Evolutionary conservation across 805 yeast species (phyloP), one percentile per base, ranked within the genome.

Genomic region (Hemisphaericaspora nanyangensis): DNA sequence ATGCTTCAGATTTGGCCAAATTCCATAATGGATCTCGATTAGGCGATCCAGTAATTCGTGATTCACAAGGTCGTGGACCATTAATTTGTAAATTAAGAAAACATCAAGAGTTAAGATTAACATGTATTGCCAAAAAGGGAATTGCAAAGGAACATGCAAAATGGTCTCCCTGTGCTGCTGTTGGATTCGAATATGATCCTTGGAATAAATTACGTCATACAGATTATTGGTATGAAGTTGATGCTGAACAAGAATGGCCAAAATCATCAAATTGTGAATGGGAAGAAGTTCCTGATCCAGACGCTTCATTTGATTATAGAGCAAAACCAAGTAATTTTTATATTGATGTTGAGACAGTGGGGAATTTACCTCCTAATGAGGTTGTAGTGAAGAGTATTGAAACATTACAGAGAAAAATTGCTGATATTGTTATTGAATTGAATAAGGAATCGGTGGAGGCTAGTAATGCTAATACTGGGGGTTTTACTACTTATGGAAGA

Each of bases 181-280:
- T 91, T 39, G 97, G 95, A 15, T 91, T 91, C 54, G 99, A 91
- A 62, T 91, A 91, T 57, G 99, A 91, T 56, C 99, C 99, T n/a
- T 91, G 96, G 95, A 93, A 93, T 65, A 93, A 91, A 65, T 74
- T 93, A 54, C 83, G 85, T 58, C 99, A 93, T 60, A 93, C 99
- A 0, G 96, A 89, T 52, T 86, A 77, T 57, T 93, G 99, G 99
- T 87, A 84, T 60, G 99, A 93, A 65, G 91, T 81, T 46, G 85
- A 80, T 56, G 84, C 86, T 25, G 87, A 79, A 29, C 77, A 72
- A 33, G 99, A 93, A 69, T 93, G 99, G 99, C 99, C 99, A 27
- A 75, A 75, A 47, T 77, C 87, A 30, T 77, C 77, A 48, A 91
- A 93, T 63, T 80, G 95, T 50, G 95, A 87, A 54, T 93, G 91